Evolutionary conservation across 208 protist genomes (phyloP).

Genomic region (Spongospora subterranea): DNA sequence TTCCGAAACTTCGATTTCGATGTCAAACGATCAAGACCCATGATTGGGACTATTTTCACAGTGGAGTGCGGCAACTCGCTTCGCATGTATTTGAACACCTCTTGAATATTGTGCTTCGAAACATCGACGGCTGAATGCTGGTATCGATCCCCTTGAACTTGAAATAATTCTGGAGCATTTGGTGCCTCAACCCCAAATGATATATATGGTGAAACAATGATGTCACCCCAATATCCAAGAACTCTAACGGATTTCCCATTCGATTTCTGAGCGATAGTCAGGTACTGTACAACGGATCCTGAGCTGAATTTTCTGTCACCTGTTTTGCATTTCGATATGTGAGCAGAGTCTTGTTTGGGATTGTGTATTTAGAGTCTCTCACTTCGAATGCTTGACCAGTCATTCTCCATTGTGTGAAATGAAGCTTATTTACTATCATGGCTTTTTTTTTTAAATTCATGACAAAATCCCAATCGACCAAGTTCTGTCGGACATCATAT

Average conservation of each 20-base stretch:
- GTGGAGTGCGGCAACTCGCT: too few species aligned
- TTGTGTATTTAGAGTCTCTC: background rate
- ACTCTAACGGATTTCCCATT: background rate
- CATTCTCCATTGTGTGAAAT: conserved; percentile 49
- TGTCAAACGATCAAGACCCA: background rate
- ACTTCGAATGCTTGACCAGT: conserved; percentile 8
- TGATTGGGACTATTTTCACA: background rate
- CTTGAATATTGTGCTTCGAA: background rate
- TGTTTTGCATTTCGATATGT: background rate
- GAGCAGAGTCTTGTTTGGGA: background rate
- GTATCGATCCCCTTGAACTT: background rate
- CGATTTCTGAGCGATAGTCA: conserved; percentile 43
- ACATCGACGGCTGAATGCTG: background rate
- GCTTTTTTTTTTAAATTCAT: conserved; percentile 19
- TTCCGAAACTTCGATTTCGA: background rate
- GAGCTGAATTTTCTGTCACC: background rate
- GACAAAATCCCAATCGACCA: conserved; percentile 55
- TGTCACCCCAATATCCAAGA: conserved; percentile 38
- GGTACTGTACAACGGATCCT: background rate
- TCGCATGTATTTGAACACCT: too few species aligned
- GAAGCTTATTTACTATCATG: conserved; percentile 20
- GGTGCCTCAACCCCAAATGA: conserved; percentile 12
- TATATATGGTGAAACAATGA: conserved; percentile 26
- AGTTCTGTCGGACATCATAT: conserved; percentile 26
- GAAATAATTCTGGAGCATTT: background rate